A percentile compares a stretch with the other conserved stretches of the same genome.
phyloP scores from a whole-genome alignment of 129 eudicot species.

The Lactuca sativa region DNA sequence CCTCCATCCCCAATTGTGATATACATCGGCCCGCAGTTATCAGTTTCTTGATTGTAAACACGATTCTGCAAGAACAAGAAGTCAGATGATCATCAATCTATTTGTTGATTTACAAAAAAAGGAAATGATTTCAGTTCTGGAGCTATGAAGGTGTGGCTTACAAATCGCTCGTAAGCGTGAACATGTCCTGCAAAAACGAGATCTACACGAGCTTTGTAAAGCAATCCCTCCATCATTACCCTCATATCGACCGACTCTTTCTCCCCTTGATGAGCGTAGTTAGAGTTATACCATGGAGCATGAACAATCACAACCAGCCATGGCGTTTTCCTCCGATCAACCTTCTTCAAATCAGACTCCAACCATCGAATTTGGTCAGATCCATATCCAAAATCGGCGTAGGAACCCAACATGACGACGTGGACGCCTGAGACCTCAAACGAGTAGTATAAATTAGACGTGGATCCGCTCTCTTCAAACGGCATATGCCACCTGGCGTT shows the following conservation, averaged over 20 bases:
- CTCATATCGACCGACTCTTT: conserved; percentile 46
- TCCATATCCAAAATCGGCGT: conserved; percentile 48
- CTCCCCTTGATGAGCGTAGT: conserved; percentile 69
- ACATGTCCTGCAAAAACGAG: conserved; percentile 72
- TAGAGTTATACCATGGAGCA: conserved; percentile 80
- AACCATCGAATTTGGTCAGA: conserved; percentile 71
- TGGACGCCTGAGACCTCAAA: conserved; percentile 69
- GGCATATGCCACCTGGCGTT: conserved; percentile 89
- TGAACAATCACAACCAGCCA: conserved; percentile 65
- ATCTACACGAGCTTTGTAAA: conserved; percentile 60
- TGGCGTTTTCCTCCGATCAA: conserved; percentile 61
- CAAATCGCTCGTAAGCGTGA: conserved; percentile 81
- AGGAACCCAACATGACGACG: conserved; percentile 74
- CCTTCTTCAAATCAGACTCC: conserved; percentile 44
- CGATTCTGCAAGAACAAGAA: conserved; percentile 34
- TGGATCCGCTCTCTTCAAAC: conserved; percentile 58
- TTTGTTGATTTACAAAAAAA: not conserved
- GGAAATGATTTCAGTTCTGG: not conserved
- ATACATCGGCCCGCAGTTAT: conserved; percentile 49
- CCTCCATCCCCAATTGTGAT: conserved; percentile 73
- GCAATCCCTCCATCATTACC: conserved; percentile 55
- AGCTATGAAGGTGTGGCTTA: conserved; percentile 25
- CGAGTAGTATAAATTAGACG: conserved; percentile 65
- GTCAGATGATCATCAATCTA: not conserved
- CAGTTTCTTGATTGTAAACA: conserved; percentile 43